phyloP scores from a whole-genome alignment of 2,329 filamentous ascomycete species.

The Teratosphaeria pseudoeucalypti region DNA sequence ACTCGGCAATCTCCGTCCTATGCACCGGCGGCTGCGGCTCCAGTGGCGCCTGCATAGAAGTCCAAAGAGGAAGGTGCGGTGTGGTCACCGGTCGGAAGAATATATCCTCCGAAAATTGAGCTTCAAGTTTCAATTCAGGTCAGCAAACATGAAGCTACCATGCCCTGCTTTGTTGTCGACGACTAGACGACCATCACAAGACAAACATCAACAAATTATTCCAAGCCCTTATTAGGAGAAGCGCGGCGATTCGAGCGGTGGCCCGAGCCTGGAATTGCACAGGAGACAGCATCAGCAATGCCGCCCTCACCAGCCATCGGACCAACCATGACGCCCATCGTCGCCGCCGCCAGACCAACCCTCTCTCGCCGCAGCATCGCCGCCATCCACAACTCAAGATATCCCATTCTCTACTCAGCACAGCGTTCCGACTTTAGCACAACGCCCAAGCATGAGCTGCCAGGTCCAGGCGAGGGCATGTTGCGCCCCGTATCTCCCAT shows the following conservation, averaged over 20 bases:
- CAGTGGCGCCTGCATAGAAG: no score
- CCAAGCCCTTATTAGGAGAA: not conserved
- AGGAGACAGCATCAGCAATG: conserved; percentile 2
- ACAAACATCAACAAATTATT: not conserved
- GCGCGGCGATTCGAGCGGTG: not conserved
- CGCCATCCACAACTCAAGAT: conserved; percentile 22
- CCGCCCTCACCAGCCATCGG: conserved; percentile 7
- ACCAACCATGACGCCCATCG: conserved; percentile 19
- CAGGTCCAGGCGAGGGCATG: conserved; percentile 23
- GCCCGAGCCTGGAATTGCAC: no score
- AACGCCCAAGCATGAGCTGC: conserved; percentile 16
- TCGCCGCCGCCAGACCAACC: conserved; percentile 29
- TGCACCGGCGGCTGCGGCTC: no score
- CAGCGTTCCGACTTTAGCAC: conserved; percentile 18
- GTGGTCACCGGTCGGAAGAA: no score
- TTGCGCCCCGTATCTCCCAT: conserved; percentile 20
- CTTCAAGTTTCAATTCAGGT: not conserved
- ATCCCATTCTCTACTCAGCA: conserved; percentile 16
- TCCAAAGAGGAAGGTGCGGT: no score
- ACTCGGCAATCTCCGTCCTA: no score
- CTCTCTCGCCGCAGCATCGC: conserved; percentile 24
- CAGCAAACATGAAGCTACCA: not conserved
- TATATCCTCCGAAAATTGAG: no score
- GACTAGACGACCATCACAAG: not conserved
- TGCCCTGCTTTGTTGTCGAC: no score